Evolutionary conservation across 148 eudicot species (phyloP), one percentile per base, ranked within the genome.

Genomic region (Salicornia ramosissima): DNA sequence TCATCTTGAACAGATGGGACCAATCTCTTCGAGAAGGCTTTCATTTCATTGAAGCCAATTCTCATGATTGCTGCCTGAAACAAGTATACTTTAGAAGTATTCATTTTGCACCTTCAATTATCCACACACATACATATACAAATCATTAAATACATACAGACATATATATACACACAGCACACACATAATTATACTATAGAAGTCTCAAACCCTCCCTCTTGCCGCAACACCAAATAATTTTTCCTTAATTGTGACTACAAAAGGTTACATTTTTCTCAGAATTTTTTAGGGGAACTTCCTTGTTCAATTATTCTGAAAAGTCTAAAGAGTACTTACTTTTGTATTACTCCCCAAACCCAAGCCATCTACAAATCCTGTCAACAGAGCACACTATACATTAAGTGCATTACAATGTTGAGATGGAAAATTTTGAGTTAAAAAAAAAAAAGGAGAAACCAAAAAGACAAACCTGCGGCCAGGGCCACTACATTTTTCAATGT

Each of bases 401-500:
- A 47, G 34, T 36, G 15, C n/a, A 57, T 33, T 46, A 16, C 2
- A 47, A 1, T 56, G 2, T 43, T 53, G n/a, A 6, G 52, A 19
- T 26, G 19, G 1, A 53, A 52, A 1, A 22, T 1, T n/a, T 13
- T 6, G 2, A 1, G 19, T 40, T 30, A 30, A 19, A 53, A 30
- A 3, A n/a, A 6, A 53, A 30, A 7, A 21, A 7, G 21, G 12
- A 0, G 4, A 22, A 25, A 18, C 56, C 50, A 19, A 51, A 25
- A 42, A 54, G 14, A 71, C 47, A 11, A 71, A 88, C 98, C 99
- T 91, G 99, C 96, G 69, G 90, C 99, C 71, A 94, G 67, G 31
- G 99, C 99, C 71, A 94, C 99, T 22, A 94, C 84, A 77, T 94
- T 91, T 79, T 94, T 94, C 76, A 94, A 75, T n/a, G 99, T 94